These are phyloP conservation scores for Fragilaria radians DNA, from an alignment of 108 stramenopile genomes.

Conservation along the genomic window DNA sequence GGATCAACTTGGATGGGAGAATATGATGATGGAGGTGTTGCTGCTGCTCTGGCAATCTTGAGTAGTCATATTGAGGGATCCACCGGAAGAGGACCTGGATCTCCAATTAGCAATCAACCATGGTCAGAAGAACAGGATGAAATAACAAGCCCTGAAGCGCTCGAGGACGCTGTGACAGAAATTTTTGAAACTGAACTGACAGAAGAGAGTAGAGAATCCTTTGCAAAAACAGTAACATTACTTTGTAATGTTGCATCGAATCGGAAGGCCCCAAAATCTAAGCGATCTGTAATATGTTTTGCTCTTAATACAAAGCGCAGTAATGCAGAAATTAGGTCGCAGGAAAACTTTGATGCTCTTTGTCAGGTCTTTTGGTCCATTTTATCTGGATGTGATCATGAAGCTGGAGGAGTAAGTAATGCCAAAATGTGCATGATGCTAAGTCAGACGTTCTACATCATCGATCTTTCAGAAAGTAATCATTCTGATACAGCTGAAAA, in stretches of 20 bases:
- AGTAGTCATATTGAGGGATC: conserved; percentile 40
- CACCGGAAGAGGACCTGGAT: conserved; percentile 6
- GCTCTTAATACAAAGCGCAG: conserved; percentile 62
- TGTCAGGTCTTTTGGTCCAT: conserved; percentile 52
- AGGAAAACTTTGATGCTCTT: conserved; percentile 44
- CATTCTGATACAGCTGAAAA: conserved; percentile 8
- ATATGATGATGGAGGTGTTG: conserved; percentile 75
- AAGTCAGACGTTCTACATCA: conserved; percentile 49
- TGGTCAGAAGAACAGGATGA: conserved; percentile 9
- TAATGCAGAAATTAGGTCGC: conserved; percentile 21
- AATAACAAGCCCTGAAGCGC: conserved; percentile 10
- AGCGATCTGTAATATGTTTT: conserved; percentile 50
- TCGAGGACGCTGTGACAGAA: conserved; percentile 27
- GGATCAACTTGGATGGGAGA: conserved; percentile 44
- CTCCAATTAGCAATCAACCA: background rate
- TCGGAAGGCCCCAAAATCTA: conserved; percentile 13
- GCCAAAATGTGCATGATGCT: conserved; percentile 77
- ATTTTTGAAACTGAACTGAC: conserved; percentile 13
- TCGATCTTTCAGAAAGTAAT: conserved; percentile 1
- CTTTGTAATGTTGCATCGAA: conserved; percentile 33
- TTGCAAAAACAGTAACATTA: conserved; percentile 12
- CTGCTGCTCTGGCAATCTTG: conserved; percentile 64
- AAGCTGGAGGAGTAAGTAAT: conserved; percentile 43
- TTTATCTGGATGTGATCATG: conserved; percentile 50
- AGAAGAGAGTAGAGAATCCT: conserved; percentile 8